Percentiles rank a stretch among this genome's conserved stretches.
Evolutionary conservation across 352 stramenopile species (phyloP).

Genomic region (Globisporangium nagaii): DNA sequence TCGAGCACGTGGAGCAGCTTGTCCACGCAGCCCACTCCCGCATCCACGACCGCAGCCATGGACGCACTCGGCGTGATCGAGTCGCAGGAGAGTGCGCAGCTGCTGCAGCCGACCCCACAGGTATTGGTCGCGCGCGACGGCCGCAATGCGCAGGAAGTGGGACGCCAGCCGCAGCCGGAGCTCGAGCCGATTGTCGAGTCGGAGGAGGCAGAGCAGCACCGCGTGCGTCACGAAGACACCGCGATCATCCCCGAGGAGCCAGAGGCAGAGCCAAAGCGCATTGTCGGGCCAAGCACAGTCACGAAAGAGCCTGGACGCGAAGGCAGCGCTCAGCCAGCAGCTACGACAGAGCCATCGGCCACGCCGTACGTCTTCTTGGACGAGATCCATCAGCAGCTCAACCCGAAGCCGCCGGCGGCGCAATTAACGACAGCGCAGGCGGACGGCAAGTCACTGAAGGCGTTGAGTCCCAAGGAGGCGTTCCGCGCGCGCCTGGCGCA

Average conservation of each 20-base stretch:
- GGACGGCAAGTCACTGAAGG: not conserved
- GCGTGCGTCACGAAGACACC: constrained; percentile 1
- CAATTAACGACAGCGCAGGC: not conserved
- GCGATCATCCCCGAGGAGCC: not conserved
- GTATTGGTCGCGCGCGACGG: constrained; percentile 1
- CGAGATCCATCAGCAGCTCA: not conserved
- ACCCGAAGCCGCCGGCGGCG: not conserved
- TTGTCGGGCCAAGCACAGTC: not conserved
- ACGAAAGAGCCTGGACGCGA: not conserved
- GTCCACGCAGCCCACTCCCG: not conserved
- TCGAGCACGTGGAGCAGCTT: constrained; percentile 10
- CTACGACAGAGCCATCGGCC: not conserved
- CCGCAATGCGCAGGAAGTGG: not conserved
- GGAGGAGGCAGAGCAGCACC: not conserved
- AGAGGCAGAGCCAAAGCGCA: not conserved
- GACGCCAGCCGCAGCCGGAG: not conserved
- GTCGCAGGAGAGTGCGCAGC: not conserved
- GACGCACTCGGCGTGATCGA: not conserved
- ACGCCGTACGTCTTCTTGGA: not conserved
- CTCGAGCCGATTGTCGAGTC: not conserved
- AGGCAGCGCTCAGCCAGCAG: not conserved
- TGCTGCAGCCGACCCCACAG: constrained; percentile 1
- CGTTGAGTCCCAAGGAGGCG: constrained; percentile 3
- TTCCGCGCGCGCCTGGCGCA: constrained; percentile 10
- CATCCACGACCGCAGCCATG: not conserved